A percentile compares a stretch with the other conserved stretches of the same genome.
These are phyloP conservation scores for Dentiscutata heterogama DNA, from an alignment of 371 early-diverging fungal species.

Conservation along the genomic window DNA sequence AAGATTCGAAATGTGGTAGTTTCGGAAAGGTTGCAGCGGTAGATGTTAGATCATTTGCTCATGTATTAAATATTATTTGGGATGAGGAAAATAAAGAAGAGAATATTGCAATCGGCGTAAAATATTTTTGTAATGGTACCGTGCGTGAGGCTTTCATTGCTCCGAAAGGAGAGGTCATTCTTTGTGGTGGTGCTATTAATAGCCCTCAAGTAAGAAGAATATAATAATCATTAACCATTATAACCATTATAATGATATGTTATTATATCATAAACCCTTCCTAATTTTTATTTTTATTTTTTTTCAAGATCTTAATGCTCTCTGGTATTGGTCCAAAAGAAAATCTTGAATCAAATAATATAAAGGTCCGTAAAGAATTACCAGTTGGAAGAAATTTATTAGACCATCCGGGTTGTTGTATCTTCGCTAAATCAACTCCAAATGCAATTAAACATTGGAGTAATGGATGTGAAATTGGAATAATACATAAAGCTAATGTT, in stretches of 20 bases:
- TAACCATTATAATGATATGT: too few relatives aligned
- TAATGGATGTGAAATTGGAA: not conserved
- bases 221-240: too few relatives aligned
- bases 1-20: not conserved
- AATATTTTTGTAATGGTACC: not conserved
- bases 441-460: not conserved
- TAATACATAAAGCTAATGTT: not conserved
- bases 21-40: not conserved
- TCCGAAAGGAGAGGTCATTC: not conserved
- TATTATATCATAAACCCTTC: too few relatives aligned
- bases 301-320: conserved; percentile 1
- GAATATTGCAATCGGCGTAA: conserved; percentile 1
- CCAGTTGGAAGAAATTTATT: conserved; percentile 11
- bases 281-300: too few relatives aligned
- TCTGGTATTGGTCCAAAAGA: conserved; percentile 26
- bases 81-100: not conserved
- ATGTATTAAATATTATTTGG: conserved; percentile 5
- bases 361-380: conserved; percentile 21
- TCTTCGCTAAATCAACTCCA: not conserved
- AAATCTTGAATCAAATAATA: conserved; percentile 2
- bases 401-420: not conserved
- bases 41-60: not conserved
- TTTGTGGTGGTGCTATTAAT: conserved; percentile 6
- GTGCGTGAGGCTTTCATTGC: conserved; percentile 4
- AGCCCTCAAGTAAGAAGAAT: conserved; percentile 11